Base-by-base conservation (phyloP, 2,329 filamentous ascomycete species). In the Rhynchosporium secalis region DNA sequence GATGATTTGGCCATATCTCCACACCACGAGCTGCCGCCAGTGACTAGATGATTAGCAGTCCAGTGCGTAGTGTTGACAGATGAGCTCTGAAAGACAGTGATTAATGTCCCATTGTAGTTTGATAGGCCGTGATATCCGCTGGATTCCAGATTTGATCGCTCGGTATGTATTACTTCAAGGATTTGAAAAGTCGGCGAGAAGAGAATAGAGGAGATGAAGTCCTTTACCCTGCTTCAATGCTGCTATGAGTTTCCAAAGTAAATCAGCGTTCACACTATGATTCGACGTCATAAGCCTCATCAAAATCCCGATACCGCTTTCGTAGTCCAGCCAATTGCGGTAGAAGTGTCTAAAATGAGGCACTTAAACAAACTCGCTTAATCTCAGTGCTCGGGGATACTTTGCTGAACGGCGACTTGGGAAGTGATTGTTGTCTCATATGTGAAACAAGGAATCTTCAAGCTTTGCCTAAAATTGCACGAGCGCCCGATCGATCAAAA, bases 51-150 rank as follows among this genome's bases (percentile, higher is more conserved):
- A 47, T 62, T 61, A 4, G 62, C 62, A 38, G 40, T 64, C 59
- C 62, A 64, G 46, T 64, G 58, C 20, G 59, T 64, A 3, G 59
- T 43, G 48, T 64, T 64, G 43, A 64, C 58, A 3, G 62, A 51
- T 40, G 62, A 64, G 26, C 47, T 49, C 29, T 64, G 62, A 38
- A 36, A 31, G 9, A 62, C 43, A 1, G 40, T 28, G 1, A 61
- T 51, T 28, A 33, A 46, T 12, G 48, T 59, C 28, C 51, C 56
- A 38, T 61, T 62, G 56, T 64, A 64, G 4, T 33, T 20, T 10
- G 10, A 36, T 26, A 59, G 62, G 33, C 59, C 59, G 49, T 64
- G 62, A 38, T 61, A 62, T 33, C 20, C 62, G 4, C 62, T 64
- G 48, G 26, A 10, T 20, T 20, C 20, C 20, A 20, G 20, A 20